phyloP scores from a whole-genome alignment of 352 stramenopile species.

The Phytophthora meadii region DNA sequence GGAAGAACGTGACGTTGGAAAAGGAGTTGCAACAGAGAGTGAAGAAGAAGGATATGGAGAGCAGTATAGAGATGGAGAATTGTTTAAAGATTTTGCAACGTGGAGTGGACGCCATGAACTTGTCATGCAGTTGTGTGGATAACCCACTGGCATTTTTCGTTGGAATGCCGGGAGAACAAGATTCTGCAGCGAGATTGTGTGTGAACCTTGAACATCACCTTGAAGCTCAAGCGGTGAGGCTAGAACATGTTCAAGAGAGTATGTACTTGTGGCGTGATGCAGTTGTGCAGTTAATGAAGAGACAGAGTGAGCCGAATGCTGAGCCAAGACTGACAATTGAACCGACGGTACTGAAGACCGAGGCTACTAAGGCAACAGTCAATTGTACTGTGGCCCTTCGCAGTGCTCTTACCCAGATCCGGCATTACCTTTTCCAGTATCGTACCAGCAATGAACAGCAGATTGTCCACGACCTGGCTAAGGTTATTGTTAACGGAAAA shows the following conservation, averaged over 20 bases:
- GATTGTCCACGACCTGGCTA: constrained; percentile 15
- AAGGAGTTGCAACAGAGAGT: constrained; percentile 22
- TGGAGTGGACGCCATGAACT: constrained; percentile 25
- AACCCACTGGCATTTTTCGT: constrained; percentile 24
- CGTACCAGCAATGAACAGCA: not conserved
- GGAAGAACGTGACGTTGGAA: constrained; percentile 31
- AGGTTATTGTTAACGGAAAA: constrained; percentile 11
- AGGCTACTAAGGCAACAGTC: not conserved
- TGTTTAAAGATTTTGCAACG: constrained; percentile 33
- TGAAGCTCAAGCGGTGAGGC: constrained; percentile 25
- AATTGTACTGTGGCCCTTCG: constrained; percentile 19
- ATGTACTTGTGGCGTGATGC: constrained; percentile 31
- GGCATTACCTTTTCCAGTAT: constrained; percentile 1
- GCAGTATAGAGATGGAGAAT: constrained; percentile 8
- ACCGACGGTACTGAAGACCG: not conserved
- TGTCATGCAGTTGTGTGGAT: constrained; percentile 32
- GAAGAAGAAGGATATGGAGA: constrained; percentile 11
- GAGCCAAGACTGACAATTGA: constrained; percentile 1
- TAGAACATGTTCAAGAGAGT: constrained; percentile 36
- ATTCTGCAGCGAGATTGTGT: constrained; percentile 13
- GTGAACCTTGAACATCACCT: constrained; percentile 37
- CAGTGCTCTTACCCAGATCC: constrained; percentile 27
- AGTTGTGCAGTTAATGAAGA: constrained; percentile 33
- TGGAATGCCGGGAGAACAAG: constrained; percentile 2
- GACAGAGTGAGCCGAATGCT: not conserved